Base-by-base conservation (phyloP, 2,329 filamentous ascomycete genomes). In the Fusarium subtropicale region DNA sequence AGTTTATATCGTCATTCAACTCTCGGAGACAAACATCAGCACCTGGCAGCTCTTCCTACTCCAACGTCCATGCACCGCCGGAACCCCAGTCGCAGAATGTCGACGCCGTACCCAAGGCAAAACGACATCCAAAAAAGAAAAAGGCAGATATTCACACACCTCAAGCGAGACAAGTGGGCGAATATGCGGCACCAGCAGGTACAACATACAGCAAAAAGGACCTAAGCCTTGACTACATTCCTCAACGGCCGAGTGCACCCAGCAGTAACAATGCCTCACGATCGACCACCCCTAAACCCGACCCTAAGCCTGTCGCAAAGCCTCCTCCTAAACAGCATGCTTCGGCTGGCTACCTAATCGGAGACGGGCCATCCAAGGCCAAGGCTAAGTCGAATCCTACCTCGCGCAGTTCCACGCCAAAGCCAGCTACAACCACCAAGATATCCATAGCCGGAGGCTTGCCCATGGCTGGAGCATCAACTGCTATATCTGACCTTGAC, bases 1-100 rank as follows among this genome's bases (percentile, higher is more conserved):
- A 94, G 73, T 96, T 93, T 77, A 90, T 94, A 68, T 88, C 92
- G 1, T 90, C 90, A 20, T 95, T 95, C 78, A 98, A 97, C 77
- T 87, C 90, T 5, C 88, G 83, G 20, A 81, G 88, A 52, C 80
- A 84, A 70, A 83, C 83, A 22, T 82, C 76, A 3, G 60, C 72
- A 4, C 44, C 74, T 4, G 31, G 68, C 12, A 62, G 66, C 6
- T 62, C 69, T 10, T 65, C 73, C 7, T 53, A 72, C 24, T 63
- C 77, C 2, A 68, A 74, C 33, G 68, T 76, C 38, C 52, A 75
- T 47, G 67, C 65, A n/a, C 60, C 64, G 18, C 54, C 55, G 44
- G 54, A 63, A 42, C 31, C 53, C 20, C 63, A 66, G 15, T 46
- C 76, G 60, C 56, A 78, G 69, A 53, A 70, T 3, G 52, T 77